A percentile compares a stretch with the other conserved stretches of the same genome.
Conservation (phyloP, 2,329 filamentous ascomycete genomes). For the Lasiodiplodia sp. region DNA sequence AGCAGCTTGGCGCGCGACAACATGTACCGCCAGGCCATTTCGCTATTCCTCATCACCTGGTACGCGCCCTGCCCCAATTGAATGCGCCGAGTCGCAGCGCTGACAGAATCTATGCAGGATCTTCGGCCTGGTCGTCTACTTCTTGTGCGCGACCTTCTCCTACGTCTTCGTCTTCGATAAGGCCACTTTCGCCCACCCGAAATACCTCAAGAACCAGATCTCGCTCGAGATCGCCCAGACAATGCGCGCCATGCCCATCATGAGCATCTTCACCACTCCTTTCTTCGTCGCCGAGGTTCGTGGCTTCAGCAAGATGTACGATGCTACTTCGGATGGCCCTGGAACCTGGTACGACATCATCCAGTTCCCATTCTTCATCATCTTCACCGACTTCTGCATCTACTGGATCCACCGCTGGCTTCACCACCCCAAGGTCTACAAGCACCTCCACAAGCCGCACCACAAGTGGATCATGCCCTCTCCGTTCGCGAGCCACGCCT, state of each 20-base stretch:
- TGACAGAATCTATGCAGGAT: constrained; percentile 64
- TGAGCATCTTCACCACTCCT: constrained; percentile 81
- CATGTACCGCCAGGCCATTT: constrained; percentile 73
- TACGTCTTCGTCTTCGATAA: constrained; percentile 94
- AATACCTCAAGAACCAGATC: constrained; percentile 94
- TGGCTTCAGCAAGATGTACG: constrained; percentile 87
- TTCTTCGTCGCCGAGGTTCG: constrained; percentile 84
- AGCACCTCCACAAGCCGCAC: constrained; percentile 91
- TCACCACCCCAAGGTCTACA: constrained; percentile 84
- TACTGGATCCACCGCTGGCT: constrained; percentile 91
- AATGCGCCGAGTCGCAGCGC: neutral
- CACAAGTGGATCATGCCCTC: constrained; percentile 99
- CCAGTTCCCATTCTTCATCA: constrained; percentile 87
- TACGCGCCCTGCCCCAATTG: constrained; percentile 50
- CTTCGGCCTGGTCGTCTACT: constrained; percentile 86
- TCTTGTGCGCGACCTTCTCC: constrained; percentile 80
- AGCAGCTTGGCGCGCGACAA: constrained; percentile 82
- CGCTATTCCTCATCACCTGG: constrained; percentile 87
- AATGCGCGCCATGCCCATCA: constrained; percentile 76
- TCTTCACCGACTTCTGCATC: constrained; percentile 89
- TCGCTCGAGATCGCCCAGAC: constrained; percentile 84
- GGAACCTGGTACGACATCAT: constrained; percentile 78
- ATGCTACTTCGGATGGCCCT: constrained; percentile 76
- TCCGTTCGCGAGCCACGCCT: constrained; percentile 89
- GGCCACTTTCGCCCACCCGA: constrained; percentile 84